Evolutionary conservation across 176 grass and related monocot genomes (phyloP).

Genomic region (Elymus sibiricus): DNA sequence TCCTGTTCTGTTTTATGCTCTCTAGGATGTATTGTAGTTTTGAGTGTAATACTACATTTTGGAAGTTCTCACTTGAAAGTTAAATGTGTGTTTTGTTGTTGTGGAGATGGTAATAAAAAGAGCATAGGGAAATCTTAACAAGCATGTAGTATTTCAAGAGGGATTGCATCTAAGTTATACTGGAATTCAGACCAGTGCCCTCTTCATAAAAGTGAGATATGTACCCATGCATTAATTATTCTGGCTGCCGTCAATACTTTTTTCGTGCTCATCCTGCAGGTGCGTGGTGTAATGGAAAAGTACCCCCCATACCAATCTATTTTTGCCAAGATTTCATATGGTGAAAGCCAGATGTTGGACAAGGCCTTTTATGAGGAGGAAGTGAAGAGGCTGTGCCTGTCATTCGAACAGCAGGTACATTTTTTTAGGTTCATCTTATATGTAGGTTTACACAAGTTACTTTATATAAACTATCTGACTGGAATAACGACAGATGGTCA

Average conservation of each 20-base stretch:
- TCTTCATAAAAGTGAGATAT: not conserved
- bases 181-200: not conserved
- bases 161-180: not conserved
- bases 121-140: not conserved
- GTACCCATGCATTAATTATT: not conserved
- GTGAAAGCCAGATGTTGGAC: slow-evolving; percentile 98
- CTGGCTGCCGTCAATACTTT: slow-evolving; percentile 1
- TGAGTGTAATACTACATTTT: not conserved
- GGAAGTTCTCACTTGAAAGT: not conserved
- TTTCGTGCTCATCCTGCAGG: slow-evolving; percentile 38
- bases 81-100: not conserved
- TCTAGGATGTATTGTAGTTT: not conserved
- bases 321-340: slow-evolving; percentile 85
- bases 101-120: not conserved
- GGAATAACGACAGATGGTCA: not conserved
- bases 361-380: slow-evolving; percentile 98
- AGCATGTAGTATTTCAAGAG: slow-evolving; percentile 1
- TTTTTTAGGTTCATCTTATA: not conserved
- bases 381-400: slow-evolving; percentile 73
- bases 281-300: slow-evolving; percentile 93
- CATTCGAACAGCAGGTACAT: slow-evolving; percentile 90
- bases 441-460: not conserved
- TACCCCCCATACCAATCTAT: slow-evolving; percentile 94
- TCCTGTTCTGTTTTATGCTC: slow-evolving; percentile 7
- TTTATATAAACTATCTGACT: not conserved